Evolutionary conservation across 352 stramenopile genomes (phyloP), one percentile per base, ranked within the genome.

Genomic region (Phytophthora vignae): DNA sequence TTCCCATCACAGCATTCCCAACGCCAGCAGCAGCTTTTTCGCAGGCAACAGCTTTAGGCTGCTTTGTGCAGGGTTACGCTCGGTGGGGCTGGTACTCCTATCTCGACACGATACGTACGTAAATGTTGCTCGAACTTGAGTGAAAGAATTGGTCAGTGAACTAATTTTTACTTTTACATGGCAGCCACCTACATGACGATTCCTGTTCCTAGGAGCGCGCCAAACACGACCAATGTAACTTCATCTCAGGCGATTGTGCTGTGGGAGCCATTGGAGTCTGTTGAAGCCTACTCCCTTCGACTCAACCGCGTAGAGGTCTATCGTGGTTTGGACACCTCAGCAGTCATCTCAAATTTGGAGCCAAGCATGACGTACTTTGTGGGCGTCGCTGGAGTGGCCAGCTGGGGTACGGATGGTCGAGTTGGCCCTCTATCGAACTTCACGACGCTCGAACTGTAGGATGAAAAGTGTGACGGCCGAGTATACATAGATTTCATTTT

Each of bases 251-350:
- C 70, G 17, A 84, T 70, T 33, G 68, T 94, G 10, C 67, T 78
- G 40, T 95, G 88, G 88, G 64, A 79, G 25, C 50, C 74, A 2
- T 36, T 95, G 1, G 59, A 74, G 8, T 74, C 64, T 21, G 84
- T 93, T 9, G 72, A 89, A 55, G 87, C 74, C 22, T 96, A 96
- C 65, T 92, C 85, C 21, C 74, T 96, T 46, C 78, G 81, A 0
- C 71, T 96, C 5, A 96, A 96, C 58, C 78, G 81, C 25, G 85
- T 96, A 10, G 83, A 94, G 67, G 80, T 92, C 4, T 93, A 92
- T 60, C 85, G 86, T 10, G 86, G 84, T 25, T 50, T 83, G 22
- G 65, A 82, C 25, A 87, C 75, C 0, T 75, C 60, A n/a, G 69
- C 83, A 0, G 9, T 70, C 1, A 60, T 96, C 55, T 53, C 67